phyloP scores from a whole-genome alignment of 164 flowering plant genomes.

The Tetrastigma voinierianum region DNA sequence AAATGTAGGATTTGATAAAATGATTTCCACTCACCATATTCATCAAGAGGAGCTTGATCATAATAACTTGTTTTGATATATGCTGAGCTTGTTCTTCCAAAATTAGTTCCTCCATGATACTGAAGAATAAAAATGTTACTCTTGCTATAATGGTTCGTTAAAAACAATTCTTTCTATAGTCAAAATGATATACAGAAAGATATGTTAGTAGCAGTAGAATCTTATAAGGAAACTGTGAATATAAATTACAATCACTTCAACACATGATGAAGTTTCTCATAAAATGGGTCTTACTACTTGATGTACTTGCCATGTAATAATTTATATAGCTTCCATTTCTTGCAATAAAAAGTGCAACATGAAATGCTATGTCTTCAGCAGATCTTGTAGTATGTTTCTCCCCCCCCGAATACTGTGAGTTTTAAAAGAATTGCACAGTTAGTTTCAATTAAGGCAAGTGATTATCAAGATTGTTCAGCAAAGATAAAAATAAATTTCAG shows the following conservation, averaged over 20 bases:
- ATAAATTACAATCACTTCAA: neutral
- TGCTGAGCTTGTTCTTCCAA: slow-evolving; percentile 50
- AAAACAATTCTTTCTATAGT: neutral
- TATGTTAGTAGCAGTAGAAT: neutral
- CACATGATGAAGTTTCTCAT: neutral
- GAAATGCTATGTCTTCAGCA: slow-evolving; percentile 47
- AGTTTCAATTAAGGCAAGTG: too few relatives aligned
- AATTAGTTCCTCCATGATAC: slow-evolving; percentile 79
- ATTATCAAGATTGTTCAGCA: neutral
- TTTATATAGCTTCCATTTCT: slow-evolving; percentile 43
- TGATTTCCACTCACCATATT: slow-evolving; percentile 40
- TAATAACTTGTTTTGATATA: slow-evolving; percentile 61
- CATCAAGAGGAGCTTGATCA: slow-evolving; percentile 79
- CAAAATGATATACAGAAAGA: neutral
- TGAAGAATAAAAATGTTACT: slow-evolving; percentile 5
- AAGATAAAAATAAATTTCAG: too few relatives aligned
- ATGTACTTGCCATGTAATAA: slow-evolving; percentile 41
- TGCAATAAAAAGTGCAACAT: slow-evolving; percentile 35
- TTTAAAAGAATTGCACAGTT: slow-evolving; percentile 6
- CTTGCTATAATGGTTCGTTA: neutral
- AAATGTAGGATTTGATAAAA: neutral
- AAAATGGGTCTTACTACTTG: neutral
- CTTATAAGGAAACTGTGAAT: neutral
- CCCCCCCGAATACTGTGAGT: slow-evolving; percentile 42
- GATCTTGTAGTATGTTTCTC: slow-evolving; percentile 37